Percentiles rank a stretch among this genome's conserved stretches.
Evolutionary conservation across 352 stramenopile genomes (phyloP).

Genomic region (Globisporangium rhizosaccharum): DNA sequence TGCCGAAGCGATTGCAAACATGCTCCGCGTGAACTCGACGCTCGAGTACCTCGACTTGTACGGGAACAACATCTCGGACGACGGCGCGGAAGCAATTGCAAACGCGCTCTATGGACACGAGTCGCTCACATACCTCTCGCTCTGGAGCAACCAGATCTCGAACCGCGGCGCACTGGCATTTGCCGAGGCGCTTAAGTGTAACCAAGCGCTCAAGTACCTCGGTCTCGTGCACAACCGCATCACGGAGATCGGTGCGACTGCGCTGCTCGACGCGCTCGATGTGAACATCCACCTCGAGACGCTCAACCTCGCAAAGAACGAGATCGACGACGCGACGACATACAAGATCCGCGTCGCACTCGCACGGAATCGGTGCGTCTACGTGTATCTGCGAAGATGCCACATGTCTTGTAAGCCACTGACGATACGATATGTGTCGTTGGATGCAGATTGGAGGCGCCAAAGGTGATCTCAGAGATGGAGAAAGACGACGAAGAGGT

Average conservation of each 20-base stretch:
- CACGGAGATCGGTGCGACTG: constrained; percentile 31
- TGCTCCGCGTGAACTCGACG: constrained; percentile 65
- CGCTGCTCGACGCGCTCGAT: constrained; percentile 54
- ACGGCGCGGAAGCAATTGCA: constrained; percentile 46
- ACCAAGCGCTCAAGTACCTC: constrained; percentile 54
- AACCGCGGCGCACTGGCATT: constrained; percentile 42
- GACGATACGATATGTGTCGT: neutral
- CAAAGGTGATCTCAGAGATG: constrained; percentile 30
- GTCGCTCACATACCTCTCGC: constrained; percentile 45
- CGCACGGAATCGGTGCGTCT: constrained; percentile 44
- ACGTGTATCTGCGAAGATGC: neutral
- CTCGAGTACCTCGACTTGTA: constrained; percentile 64
- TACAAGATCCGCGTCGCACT: constrained; percentile 45
- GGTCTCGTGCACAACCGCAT: constrained; percentile 61
- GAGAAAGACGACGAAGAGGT: constrained; percentile 42
- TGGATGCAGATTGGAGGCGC: constrained; percentile 13
- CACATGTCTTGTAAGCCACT: neutral
- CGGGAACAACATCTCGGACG: constrained; percentile 65
- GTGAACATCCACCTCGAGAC: constrained; percentile 61
- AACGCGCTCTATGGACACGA: constrained; percentile 70
- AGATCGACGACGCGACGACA: constrained; percentile 31
- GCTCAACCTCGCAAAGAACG: constrained; percentile 52
- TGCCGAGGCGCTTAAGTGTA: constrained; percentile 57
- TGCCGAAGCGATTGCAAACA: constrained; percentile 55
- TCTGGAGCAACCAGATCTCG: constrained; percentile 62